Base-by-base conservation (phyloP, 352 stramenopile genomes). In the Peronosclerospora sorghi region DNA sequence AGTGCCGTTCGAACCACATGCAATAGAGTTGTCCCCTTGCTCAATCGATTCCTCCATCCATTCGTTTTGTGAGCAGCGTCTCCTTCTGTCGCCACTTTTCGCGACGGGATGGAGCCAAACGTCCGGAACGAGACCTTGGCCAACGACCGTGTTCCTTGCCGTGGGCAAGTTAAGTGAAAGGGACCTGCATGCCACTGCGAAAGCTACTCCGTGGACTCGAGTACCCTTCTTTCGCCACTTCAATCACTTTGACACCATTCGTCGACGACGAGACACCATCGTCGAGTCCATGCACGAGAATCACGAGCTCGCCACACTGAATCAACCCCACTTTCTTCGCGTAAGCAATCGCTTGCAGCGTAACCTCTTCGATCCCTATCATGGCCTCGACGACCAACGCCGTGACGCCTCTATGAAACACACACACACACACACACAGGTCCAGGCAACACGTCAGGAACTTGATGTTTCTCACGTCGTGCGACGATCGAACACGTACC, bases 201-300 rank as follows among this genome's bases (percentile, higher is more conserved):
- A 83, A 76, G 37, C 74, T 86, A 13, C 76, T 72, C 23, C 51
- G 59, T 17, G 77, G 73, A 27, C 68, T 86, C 40, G 64, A 65
- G 21, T 26, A 90, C 10, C 68, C 73, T 23, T 72, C 46, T 18
- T 73, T 66, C 47, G 78, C 71, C 4, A 75, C 76, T 50, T 91
- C 64, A 35, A 93, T 86, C 21, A 96, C 86, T 34, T 92, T 92
- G 21, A 96, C 71, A 35, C 94, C 84, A 47, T 95, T 96, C 19
- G 82, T 91, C 17, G 77, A 64, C 8, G 75, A 80, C 6, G 84
- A 67, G 30, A 86, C 68, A 17, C 66, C 71, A 51, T 96, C 87
- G 37, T 83, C 80, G 15, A 91, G 65, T 8, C 87, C 87, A 49
- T 96, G 84, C 48, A 96, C 77, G 45, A 89, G 71, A 36, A 96